These are phyloP conservation scores for Fulvia fulva DNA, from an alignment of 2,329 filamentous ascomycete genomes.

Conservation along the genomic window DNA sequence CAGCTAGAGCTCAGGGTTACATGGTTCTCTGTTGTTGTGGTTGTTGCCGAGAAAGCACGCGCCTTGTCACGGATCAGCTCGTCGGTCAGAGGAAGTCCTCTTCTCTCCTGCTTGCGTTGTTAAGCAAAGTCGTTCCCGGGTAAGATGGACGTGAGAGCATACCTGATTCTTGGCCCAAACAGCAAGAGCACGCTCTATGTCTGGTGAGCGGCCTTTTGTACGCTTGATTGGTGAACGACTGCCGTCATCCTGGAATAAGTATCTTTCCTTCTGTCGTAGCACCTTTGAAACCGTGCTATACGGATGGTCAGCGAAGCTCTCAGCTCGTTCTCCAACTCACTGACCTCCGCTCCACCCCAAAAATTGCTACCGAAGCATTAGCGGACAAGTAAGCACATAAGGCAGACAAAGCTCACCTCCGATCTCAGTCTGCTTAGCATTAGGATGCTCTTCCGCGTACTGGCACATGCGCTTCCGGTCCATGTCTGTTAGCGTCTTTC, in stretches of 20 bases:
- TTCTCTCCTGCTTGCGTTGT: conserved; percentile 55
- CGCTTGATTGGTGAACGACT: conserved; percentile 76
- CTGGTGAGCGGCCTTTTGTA: conserved; percentile 77
- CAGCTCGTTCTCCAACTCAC: conserved; percentile 11
- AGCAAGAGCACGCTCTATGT: conserved; percentile 85
- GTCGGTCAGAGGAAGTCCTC: conserved; percentile 70
- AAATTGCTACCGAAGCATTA: conserved; percentile 59
- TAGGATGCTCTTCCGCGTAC: conserved; percentile 85
- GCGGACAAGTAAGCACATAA: conserved; percentile 13
- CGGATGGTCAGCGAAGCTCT: conserved; percentile 13
- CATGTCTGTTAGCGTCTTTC: conserved; percentile 80
- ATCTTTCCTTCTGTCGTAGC: conserved; percentile 89
- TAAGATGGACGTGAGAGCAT: background rate
- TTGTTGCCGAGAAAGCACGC: conserved; percentile 64
- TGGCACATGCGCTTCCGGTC: conserved; percentile 91
- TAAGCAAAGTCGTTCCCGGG: conserved; percentile 7
- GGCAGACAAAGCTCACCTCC: conserved; percentile 57
- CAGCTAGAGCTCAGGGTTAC: conserved; percentile 71
- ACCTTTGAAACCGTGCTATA: conserved; percentile 97
- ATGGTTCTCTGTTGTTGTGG: conserved; percentile 66
- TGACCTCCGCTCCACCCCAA: conserved; percentile 97
- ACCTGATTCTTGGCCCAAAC: conserved; percentile 74
- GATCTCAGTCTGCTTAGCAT: conserved; percentile 92
- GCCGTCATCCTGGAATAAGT: conserved; percentile 76
- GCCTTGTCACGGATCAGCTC: conserved; percentile 83